Evolutionary conservation across 2,329 filamentous ascomycete genomes (phyloP).

Genomic region (Aspergillaceae sp.): DNA sequence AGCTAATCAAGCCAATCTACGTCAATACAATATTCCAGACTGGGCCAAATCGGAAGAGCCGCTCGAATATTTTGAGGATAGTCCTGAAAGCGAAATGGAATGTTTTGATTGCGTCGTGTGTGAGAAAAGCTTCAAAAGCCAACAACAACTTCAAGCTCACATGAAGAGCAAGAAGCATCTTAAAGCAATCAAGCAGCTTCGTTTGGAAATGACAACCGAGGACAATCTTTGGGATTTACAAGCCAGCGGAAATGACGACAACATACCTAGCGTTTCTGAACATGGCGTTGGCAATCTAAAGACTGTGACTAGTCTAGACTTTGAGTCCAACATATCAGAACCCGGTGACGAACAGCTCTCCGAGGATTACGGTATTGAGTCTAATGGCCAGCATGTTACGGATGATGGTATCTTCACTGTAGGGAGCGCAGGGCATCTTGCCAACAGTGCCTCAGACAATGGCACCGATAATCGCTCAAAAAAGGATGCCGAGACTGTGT

Average conservation of each 20-base stretch:
- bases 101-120: constrained; percentile 57
- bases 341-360: background rate
- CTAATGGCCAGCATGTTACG: no score
- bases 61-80: constrained; percentile 43
- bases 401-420: no score
- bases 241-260: background rate
- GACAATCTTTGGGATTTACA: constrained; percentile 44
- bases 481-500: constrained; percentile 32
- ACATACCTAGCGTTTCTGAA: background rate
- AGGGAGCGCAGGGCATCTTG: background rate
- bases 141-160: constrained; percentile 83
- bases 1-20: constrained; percentile 66
- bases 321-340: background rate
- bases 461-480: constrained; percentile 38
- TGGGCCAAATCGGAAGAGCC: constrained; percentile 61
- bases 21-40: constrained; percentile 56
- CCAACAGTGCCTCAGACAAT: constrained; percentile 4
- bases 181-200: constrained; percentile 74
- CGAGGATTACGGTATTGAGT: no score
- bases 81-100: constrained; percentile 42
- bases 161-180: constrained; percentile 95
- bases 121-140: constrained; percentile 69
- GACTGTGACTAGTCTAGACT: background rate
- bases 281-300: background rate
- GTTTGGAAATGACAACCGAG: constrained; percentile 74